These are phyloP conservation scores for Prunus campanulata DNA, from an alignment of 306 rosid genomes.

Conservation along the genomic window DNA sequence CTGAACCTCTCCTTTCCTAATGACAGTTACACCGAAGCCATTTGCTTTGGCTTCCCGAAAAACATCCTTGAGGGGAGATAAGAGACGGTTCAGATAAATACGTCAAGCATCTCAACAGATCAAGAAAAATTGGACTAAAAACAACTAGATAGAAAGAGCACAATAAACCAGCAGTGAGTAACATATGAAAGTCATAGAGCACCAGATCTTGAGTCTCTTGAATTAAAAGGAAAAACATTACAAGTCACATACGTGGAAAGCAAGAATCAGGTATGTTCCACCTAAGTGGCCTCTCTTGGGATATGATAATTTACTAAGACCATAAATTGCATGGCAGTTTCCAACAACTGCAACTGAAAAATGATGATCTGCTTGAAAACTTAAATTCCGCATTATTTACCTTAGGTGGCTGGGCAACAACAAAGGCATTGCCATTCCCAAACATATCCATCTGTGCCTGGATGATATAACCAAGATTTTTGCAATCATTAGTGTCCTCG, in stretches of 20 bases:
- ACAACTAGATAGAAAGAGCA: not conserved
- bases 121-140: not conserved
- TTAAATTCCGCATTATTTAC: constrained; percentile 29
- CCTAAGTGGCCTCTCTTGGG: not conserved
- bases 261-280: not conserved
- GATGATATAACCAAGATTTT: constrained; percentile 79
- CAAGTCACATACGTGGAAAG: not conserved
- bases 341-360: constrained; percentile 13
- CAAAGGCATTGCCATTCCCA: constrained; percentile 79
- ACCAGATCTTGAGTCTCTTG: not conserved
- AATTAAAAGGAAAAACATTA: not conserved
- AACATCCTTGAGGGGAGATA: constrained; percentile 51
- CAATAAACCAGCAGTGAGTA: not conserved
- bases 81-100: constrained; percentile 14
- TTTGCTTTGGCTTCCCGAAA: constrained; percentile 85
- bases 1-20: constrained; percentile 83
- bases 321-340: not conserved
- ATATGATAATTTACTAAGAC: not conserved
- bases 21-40: constrained; percentile 76
- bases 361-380: constrained; percentile 13
- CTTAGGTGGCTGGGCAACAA: constrained; percentile 89
- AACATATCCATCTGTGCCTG: constrained; percentile 88
- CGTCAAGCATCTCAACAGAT: not conserved
- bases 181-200: not conserved
- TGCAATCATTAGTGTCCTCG: constrained; percentile 79